These are phyloP conservation scores for Excoecaria cochinchinensis DNA, from an alignment of 345 rosid species.

Conservation along the genomic window DNA sequence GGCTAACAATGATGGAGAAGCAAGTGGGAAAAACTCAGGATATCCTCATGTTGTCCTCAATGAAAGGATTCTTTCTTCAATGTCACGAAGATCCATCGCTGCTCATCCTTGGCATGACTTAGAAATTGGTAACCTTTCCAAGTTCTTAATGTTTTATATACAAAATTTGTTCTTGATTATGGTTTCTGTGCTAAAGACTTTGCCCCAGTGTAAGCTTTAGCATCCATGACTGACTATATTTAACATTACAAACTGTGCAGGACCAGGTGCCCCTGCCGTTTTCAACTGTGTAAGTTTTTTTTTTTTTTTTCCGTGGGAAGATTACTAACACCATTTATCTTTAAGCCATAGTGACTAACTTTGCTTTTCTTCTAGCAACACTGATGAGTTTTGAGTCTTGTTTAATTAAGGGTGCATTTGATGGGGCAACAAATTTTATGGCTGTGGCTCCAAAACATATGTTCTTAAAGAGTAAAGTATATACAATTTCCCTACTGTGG, in stretches of 20 bases:
- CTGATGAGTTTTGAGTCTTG: background rate
- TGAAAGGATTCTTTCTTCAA: conserved; percentile 77
- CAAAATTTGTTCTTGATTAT: background rate
- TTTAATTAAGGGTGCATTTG: background rate
- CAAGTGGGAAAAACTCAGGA: conserved; percentile 16
- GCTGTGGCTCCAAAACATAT: background rate
- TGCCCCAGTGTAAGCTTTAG: background rate
- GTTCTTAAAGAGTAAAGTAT: background rate
- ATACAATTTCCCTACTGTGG: background rate
- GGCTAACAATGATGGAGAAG: conserved; percentile 49
- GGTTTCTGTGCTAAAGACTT: background rate
- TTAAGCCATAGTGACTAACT: background rate
- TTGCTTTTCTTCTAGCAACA: background rate
- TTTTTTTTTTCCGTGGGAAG: conserved; percentile 13
- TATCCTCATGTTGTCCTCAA: conserved; percentile 45
- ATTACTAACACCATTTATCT: background rate
- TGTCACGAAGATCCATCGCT: conserved; percentile 71
- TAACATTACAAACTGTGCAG: conserved; percentile 42
- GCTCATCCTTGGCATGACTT: conserved; percentile 99
- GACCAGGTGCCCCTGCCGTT: conserved; percentile 82
- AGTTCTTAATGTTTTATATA: background rate
- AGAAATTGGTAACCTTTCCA: conserved; percentile 59
- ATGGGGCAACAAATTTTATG: background rate
- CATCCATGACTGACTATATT: background rate
- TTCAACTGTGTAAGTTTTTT: conserved; percentile 76